These are phyloP conservation scores for Nemania sp. DNA, from an alignment of 2,329 filamentous ascomycete genomes.

Conservation along the genomic window DNA sequence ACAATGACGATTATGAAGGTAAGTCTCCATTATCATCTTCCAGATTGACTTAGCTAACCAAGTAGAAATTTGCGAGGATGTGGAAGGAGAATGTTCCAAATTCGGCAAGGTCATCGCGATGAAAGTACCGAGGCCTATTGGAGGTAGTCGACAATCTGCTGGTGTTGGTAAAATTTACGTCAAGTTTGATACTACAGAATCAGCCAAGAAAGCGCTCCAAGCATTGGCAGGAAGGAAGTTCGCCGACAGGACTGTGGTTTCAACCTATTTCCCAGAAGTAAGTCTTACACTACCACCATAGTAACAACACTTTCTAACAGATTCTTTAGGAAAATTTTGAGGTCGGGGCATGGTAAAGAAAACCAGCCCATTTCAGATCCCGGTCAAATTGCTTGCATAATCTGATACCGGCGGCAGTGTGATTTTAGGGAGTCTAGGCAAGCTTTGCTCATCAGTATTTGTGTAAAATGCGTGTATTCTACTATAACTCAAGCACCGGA, in stretches of 20 bases:
- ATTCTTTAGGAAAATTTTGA: slow-evolving; percentile 88
- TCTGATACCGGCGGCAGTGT: slow-evolving; percentile 21
- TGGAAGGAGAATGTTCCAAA: slow-evolving; percentile 92
- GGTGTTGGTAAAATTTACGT: slow-evolving; percentile 98
- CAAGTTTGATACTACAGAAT: slow-evolving; percentile 85
- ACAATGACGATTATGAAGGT: slow-evolving; percentile 96
- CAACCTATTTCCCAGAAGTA: slow-evolving; percentile 95
- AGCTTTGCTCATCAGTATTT: slow-evolving; percentile 25
- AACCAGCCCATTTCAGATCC: background rate
- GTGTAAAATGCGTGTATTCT: slow-evolving; percentile 40
- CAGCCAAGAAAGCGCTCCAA: slow-evolving; percentile 85
- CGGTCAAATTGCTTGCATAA: slow-evolving; percentile 29
- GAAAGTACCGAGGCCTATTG: slow-evolving; percentile 90
- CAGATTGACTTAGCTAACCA: slow-evolving; percentile 52
- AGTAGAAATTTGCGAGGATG: slow-evolving; percentile 94
- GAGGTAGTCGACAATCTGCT: slow-evolving; percentile 83
- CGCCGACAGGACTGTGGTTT: slow-evolving; percentile 93
- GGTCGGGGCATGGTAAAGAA: slow-evolving; percentile 81
- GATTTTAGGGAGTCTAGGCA: slow-evolving; percentile 10
- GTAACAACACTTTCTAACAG: slow-evolving; percentile 49
- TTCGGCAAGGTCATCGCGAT: slow-evolving; percentile 87
- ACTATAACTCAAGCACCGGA: slow-evolving; percentile 26
- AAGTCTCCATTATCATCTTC: slow-evolving; percentile 48
- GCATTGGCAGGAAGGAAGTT: slow-evolving; percentile 97
- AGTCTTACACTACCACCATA: slow-evolving; percentile 41